phyloP scores from a whole-genome alignment of 139 green algal genomes.

The Edaphochlamys debaryana region DNA sequence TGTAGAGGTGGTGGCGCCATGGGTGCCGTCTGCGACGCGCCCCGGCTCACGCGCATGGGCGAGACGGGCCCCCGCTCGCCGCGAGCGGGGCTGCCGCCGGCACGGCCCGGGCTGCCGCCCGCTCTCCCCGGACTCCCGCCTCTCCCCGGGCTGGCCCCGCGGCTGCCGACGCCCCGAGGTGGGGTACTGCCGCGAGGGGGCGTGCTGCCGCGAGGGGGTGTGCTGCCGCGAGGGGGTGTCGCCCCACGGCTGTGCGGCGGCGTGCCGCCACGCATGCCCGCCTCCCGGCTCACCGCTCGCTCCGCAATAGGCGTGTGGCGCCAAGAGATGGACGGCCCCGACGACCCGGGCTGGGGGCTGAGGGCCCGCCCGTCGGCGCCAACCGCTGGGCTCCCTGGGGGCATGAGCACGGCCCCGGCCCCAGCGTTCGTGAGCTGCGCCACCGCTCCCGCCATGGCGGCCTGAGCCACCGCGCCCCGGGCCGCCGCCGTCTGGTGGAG shows the following conservation, averaged over 20 bases:
- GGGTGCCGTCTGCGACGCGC: not conserved
- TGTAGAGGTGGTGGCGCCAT: no score
- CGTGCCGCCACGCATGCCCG: not conserved
- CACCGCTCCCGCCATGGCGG: not conserved
- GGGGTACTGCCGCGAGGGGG: not conserved
- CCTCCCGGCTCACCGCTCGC: not conserved
- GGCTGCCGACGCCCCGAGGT: no score
- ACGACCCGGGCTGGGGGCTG: no score
- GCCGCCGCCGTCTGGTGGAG: constrained; percentile 17
- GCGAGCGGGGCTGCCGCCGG: no score
- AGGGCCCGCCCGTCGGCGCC: no score
- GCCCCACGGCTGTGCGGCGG: not conserved
- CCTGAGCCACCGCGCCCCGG: not conserved
- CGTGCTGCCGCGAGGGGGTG: not conserved
- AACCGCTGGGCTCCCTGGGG: no score
- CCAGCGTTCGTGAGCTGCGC: not conserved
- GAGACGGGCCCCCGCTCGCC: no score
- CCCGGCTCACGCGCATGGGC: not conserved
- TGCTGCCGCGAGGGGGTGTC: not conserved
- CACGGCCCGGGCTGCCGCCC: no score
- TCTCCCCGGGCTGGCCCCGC: no score
- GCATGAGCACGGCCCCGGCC: not conserved
- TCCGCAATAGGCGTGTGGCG: not conserved
- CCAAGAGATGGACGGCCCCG: not conserved
- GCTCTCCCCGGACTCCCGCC: no score